These are phyloP conservation scores for Przewalskia tangutica DNA, from an alignment of 257 asterid genomes.

Conservation along the genomic window DNA sequence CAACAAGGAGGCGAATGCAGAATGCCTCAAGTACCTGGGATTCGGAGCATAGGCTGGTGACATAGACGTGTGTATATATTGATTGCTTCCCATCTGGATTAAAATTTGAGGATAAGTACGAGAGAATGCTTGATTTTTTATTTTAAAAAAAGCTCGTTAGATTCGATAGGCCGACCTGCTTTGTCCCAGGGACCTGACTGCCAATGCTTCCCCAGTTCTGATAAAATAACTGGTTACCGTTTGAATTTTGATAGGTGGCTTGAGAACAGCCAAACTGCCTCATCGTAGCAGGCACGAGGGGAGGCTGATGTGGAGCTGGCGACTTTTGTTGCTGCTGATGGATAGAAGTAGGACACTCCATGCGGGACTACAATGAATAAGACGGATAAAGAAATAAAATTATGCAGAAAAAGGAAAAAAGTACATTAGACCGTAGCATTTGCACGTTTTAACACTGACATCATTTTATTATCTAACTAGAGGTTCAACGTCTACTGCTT, in stretches of 20 bases:
- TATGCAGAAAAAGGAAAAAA: not conserved
- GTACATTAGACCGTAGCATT: not conserved
- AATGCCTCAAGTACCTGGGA: constrained; percentile 8
- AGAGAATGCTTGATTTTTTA: not conserved
- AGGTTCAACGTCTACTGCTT: not conserved
- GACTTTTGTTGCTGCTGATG: not conserved
- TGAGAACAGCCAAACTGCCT: constrained; percentile 7
- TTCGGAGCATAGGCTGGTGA: constrained; percentile 3
- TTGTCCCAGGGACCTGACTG: constrained; percentile 7
- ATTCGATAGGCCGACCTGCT: constrained; percentile 14
- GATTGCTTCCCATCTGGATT: constrained; percentile 15
- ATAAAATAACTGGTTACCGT: not conserved
- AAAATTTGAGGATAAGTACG: not conserved
- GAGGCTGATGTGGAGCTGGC: not conserved
- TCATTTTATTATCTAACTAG: not conserved
- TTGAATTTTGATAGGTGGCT: not conserved
- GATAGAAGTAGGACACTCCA: not conserved
- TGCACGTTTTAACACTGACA: not conserved
- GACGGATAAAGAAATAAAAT: not conserved
- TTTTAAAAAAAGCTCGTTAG: not conserved
- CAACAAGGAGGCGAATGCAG: not conserved
- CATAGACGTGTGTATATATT: not conserved
- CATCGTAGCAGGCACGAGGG: constrained; percentile 1
- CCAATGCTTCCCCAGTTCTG: constrained; percentile 11
- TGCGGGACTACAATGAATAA: not conserved